Base-by-base conservation (phyloP, 2,329 filamentous ascomycete species). In the Magnaporthiopsis rhizophila region DNA sequence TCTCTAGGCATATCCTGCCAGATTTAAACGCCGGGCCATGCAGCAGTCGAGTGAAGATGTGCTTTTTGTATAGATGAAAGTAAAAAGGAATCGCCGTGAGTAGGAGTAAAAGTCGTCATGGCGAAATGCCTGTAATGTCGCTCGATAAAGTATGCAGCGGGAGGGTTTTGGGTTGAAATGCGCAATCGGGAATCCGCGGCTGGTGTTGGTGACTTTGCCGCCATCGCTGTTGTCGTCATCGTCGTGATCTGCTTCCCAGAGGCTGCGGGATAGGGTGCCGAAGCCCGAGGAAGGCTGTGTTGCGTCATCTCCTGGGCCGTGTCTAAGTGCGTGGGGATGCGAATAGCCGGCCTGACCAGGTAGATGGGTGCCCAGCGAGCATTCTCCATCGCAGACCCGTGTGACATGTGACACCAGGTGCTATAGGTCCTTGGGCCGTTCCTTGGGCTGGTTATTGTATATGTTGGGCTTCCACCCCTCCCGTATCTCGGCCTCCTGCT, bases 391-490 rank as follows among this genome's bases (percentile, higher is more conserved):
- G 45, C 45, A 50, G 18, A 21, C 18, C 3, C 11, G 26, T 26
- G 26, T 26, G 26, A 26, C 11, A n/a, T 50, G 45, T 11, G n/a
- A 2, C 7, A 4, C n/a, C 21, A 21, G 45, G 45, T 21, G 45
- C 45, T 53, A 53, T 21, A 53, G n/a, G 45, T 53, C 45, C 50
- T 58, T 62, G 11, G 63, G 50, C 34, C 28, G 34, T 26, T 63
- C 63, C 36, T 61, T 58, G 21, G 61, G 90, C 83, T 87, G 83
- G 75, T 96, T 91, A 80, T 96, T 96, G 78, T 95, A 97, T 65
- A 97, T 81, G 82, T 97, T 97, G 65, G 94, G 95, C 75, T 93
- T 96, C 87, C 92, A 97, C 0, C 94, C 95, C 68, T 92, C 89
- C 74, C 89, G 86, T 64, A 89, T 72, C 76, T 97, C 92, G 64